Conservation (phyloP, 306 rosid genomes). For the Quercus berberidifolia region DNA sequence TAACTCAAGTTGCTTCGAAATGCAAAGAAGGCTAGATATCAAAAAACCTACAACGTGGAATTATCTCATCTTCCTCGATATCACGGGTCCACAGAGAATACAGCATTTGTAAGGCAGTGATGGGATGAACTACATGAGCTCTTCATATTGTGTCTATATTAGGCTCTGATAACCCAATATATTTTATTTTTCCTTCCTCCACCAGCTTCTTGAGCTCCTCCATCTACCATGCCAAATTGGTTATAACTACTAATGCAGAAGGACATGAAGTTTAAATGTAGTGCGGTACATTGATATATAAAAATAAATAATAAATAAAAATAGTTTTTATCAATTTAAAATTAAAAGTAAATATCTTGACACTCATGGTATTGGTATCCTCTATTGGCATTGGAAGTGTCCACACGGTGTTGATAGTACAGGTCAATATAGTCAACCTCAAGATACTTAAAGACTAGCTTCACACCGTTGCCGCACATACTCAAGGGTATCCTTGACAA, state of each 20-base stretch:
- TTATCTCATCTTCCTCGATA: conserved; percentile 47
- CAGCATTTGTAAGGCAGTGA: conserved; percentile 76
- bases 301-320: not conserved
- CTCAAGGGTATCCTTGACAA: conserved; percentile 50
- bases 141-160: conserved; percentile 54
- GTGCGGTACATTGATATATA: not conserved
- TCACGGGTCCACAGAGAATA: conserved; percentile 65
- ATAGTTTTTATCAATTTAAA: not conserved
- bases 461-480: conserved; percentile 59
- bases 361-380: conserved; percentile 64
- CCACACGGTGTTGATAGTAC: conserved; percentile 55
- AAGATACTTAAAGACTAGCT: conserved; percentile 54
- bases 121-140: conserved; percentile 68
- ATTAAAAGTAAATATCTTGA: not conserved
- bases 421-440: conserved; percentile 50
- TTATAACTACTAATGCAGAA: not conserved
- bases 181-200: conserved; percentile 60
- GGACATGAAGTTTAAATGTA: not conserved
- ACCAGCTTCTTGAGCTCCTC: conserved; percentile 63
- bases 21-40: not conserved
- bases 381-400: conserved; percentile 63
- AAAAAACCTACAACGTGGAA: conserved; percentile 61
- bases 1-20: not conserved
- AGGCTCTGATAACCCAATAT: conserved; percentile 58
- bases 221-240: conserved; percentile 28